Evolutionary conservation across 2,329 filamentous ascomycete genomes (phyloP).

Genomic region (Colletotrichum tanaceti): DNA sequence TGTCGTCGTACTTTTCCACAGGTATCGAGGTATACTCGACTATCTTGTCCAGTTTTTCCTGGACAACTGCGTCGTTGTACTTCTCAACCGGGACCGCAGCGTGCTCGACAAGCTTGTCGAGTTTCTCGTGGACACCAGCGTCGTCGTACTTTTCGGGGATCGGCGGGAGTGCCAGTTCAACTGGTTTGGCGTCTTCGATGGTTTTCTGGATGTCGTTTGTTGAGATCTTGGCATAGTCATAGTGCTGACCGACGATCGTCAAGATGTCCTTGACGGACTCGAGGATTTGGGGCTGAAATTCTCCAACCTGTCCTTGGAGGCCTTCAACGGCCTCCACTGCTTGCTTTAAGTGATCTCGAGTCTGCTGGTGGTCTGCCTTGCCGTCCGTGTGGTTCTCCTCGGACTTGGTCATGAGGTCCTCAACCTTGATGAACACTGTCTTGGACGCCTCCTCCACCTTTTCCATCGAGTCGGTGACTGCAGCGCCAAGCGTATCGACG

Average conservation of each 20-base stretch:
- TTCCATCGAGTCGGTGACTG: constrained; percentile 84
- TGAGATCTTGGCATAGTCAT: constrained; percentile 83
- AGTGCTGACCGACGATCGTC: constrained; percentile 84
- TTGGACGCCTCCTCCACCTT: constrained; percentile 89
- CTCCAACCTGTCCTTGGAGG: constrained; percentile 81
- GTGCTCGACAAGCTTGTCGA: constrained; percentile 32
- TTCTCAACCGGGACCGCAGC: constrained; percentile 31
- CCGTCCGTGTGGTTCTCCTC: constrained; percentile 80
- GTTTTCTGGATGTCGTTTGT: constrained; percentile 66
- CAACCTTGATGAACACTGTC: constrained; percentile 85
- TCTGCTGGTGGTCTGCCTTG: constrained; percentile 84
- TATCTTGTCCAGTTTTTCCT: constrained; percentile 53
- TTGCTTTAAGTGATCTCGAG: constrained; percentile 82
- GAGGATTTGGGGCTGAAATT: constrained; percentile 89
- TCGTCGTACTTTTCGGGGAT: constrained; percentile 71
- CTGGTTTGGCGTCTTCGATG: constrained; percentile 71
- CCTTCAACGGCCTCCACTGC: constrained; percentile 81
- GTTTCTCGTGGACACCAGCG: constrained; percentile 28
- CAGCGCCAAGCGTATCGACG: constrained; percentile 84
- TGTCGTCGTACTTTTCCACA: constrained; percentile 32
- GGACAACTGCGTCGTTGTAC: constrained; percentile 45
- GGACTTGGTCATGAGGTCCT: constrained; percentile 79
- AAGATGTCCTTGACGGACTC: constrained; percentile 89
- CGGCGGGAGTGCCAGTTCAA: constrained; percentile 34
- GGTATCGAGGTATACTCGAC: constrained; percentile 66